Percentiles rank a stretch among this genome's conserved stretches.
Conservation (phyloP, 176 grass and related monocot genomes). For the Lolium rigidum region DNA sequence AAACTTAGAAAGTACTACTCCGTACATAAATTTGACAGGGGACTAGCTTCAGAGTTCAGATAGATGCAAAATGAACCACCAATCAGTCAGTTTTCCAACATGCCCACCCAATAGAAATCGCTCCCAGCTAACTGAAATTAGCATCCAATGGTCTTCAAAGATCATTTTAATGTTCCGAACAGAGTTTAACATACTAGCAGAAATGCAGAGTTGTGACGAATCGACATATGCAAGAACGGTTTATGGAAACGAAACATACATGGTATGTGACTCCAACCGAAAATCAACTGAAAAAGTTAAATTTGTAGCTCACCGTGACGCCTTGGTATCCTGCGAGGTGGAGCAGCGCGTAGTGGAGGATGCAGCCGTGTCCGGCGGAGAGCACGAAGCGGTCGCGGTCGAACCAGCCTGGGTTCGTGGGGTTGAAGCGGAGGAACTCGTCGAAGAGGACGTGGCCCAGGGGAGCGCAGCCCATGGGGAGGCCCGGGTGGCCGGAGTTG, state of each 20-base stretch:
- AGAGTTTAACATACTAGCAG: not conserved
- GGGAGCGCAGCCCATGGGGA: constrained; percentile 92
- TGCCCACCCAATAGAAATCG: not conserved
- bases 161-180: not conserved
- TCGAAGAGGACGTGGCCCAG: constrained; percentile 90
- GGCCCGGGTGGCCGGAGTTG: constrained; percentile 77
- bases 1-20: too few relatives aligned
- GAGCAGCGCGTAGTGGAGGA: constrained; percentile 88
- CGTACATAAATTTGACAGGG: not conserved
- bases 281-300: too few relatives aligned
- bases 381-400: constrained; percentile 92
- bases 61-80: not conserved
- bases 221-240: too few relatives aligned
- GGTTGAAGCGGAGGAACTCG: constrained; percentile 87
- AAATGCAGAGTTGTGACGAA: not conserved
- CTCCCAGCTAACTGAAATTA: not conserved
- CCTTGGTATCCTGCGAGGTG: constrained; percentile 86
- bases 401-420: constrained; percentile 84
- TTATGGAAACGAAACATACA: too few relatives aligned
- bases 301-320: constrained; percentile 63
- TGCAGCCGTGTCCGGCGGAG: constrained; percentile 90
- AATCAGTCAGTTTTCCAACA: not conserved
- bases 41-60: not conserved
- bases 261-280: too few relatives aligned
- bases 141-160: not conserved